Evolutionary conservation across 352 stramenopile species (phyloP).

Genomic region (Globisporangium acanthophoron): DNA sequence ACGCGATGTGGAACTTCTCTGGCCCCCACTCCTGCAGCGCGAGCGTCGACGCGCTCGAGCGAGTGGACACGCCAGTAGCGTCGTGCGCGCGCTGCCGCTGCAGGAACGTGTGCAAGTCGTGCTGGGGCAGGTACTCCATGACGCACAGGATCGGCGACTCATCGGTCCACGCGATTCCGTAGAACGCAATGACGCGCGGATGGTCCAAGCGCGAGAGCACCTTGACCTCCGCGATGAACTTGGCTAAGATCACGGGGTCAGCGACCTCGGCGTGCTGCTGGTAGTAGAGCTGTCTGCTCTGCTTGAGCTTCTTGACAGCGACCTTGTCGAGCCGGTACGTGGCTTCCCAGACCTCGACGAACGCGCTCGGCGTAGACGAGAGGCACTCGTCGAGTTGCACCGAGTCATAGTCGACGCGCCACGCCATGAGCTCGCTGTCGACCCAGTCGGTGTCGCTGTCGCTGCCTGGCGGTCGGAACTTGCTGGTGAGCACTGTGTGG

Average conservation of each 20-base stretch:
- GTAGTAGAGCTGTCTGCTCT: slow-evolving; percentile 17
- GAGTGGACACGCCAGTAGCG: background rate
- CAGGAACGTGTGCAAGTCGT: slow-evolving; percentile 26
- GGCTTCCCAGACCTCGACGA: slow-evolving; percentile 37
- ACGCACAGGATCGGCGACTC: slow-evolving; percentile 27
- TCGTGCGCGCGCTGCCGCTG: slow-evolving; percentile 6
- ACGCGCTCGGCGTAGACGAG: slow-evolving; percentile 15
- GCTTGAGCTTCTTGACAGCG: slow-evolving; percentile 32
- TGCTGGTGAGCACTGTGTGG: slow-evolving; percentile 9
- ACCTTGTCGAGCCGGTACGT: slow-evolving; percentile 34
- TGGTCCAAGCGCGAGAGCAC: slow-evolving; percentile 43
- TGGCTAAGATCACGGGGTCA: slow-evolving; percentile 24
- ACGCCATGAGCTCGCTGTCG: slow-evolving; percentile 32
- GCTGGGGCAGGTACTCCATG: slow-evolving; percentile 42
- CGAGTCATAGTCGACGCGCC: slow-evolving; percentile 30
- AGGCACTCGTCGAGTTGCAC: slow-evolving; percentile 21
- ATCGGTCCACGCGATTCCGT: slow-evolving; percentile 34
- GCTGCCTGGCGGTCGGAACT: slow-evolving; percentile 1
- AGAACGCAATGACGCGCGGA: slow-evolving; percentile 45
- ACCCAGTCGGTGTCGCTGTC: slow-evolving; percentile 19
- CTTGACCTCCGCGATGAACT: slow-evolving; percentile 49
- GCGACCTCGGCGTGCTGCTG: slow-evolving; percentile 17
- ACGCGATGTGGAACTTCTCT: slow-evolving; percentile 33
- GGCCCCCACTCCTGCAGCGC: slow-evolving; percentile 18
- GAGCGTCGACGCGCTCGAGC: background rate